Conservation (phyloP, 371 early-diverging fungal genomes). For the Apophysomyces elegans region DNA sequence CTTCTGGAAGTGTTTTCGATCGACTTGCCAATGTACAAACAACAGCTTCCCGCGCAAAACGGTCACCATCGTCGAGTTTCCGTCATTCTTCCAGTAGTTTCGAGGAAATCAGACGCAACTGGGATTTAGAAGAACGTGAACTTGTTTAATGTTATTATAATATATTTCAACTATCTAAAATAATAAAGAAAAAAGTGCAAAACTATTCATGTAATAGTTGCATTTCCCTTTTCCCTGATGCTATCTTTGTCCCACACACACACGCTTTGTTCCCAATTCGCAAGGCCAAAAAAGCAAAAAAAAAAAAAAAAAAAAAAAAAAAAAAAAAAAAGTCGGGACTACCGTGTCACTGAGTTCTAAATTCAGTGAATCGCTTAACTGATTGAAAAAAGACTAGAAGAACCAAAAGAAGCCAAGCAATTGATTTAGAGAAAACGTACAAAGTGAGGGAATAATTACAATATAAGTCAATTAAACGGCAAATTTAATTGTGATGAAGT, state of each 20-base stretch:
- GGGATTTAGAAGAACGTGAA: constrained; percentile 12
- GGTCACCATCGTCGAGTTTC: constrained; percentile 15
- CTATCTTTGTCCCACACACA: no score
- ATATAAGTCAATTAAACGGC: no score
- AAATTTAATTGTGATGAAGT: no score
- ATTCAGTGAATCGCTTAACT: not conserved
- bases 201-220: not conserved
- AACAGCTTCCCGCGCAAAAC: constrained; percentile 50
- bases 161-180: not conserved
- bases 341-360: constrained; percentile 8
- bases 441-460: no score
- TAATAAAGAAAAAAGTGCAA: not conserved
- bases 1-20: constrained; percentile 38
- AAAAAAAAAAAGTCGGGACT: constrained; percentile 2
- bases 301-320: not conserved
- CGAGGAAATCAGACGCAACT: constrained; percentile 12
- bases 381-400: no score
- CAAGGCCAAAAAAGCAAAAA: not conserved
- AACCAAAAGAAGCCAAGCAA: no score
- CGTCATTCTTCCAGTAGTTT: constrained; percentile 13
- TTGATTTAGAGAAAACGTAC: no score
- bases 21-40: constrained; percentile 46
- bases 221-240: no score
- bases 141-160: not conserved
- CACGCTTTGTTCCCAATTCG: no score